Base-by-base conservation (phyloP, 2,329 filamentous ascomycete genomes). In the Sphaceloma murrayae region DNA sequence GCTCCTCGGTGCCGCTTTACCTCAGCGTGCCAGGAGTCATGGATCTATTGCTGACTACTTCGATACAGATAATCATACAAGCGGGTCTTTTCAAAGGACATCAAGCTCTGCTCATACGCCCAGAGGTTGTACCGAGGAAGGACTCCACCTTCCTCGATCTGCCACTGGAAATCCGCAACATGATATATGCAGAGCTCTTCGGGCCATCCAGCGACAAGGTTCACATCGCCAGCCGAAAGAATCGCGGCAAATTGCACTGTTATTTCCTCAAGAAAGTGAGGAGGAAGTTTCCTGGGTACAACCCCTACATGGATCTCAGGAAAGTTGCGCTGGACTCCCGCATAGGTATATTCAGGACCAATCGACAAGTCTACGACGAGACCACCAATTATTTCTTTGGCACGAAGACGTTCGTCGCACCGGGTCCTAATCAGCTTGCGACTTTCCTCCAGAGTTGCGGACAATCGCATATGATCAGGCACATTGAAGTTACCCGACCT, bases 31-130 rank as follows among this genome's bases (percentile, higher is more conserved):
- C n/a, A n/a, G n/a, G n/a, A n/a, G n/a, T n/a, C n/a, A n/a, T n/a
- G n/a, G n/a, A n/a, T n/a, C n/a, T n/a, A n/a, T n/a, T n/a, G n/a
- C n/a, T n/a, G n/a, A n/a, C n/a, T n/a, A n/a, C n/a, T n/a, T n/a
- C n/a, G n/a, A n/a, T n/a, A n/a, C n/a, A n/a, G 46, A 45, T 53
- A 29, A 32, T 38, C 6, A 13, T 54, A 11, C 48, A 45, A 9
- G 48, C 51, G 17, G 53, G 53, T 3, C 30, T 30, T 2, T 42
- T 49, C 26, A 48, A 51, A 29, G 53, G 53, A 11, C 47, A 45
- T 22, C 39, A 47, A 11, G 21, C 49, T 21, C 17, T 56, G 3
- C 45, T 53, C 34, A 19, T 51, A 18, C 22, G 19, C 11, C 36
- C 36, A 8, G 36, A 40, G 24, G 19, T 8, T 14, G 43, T 51